Evolutionary conservation across 768 basidiomycete species (phyloP).

Genomic region (Xerocomellus amylosporus): DNA sequence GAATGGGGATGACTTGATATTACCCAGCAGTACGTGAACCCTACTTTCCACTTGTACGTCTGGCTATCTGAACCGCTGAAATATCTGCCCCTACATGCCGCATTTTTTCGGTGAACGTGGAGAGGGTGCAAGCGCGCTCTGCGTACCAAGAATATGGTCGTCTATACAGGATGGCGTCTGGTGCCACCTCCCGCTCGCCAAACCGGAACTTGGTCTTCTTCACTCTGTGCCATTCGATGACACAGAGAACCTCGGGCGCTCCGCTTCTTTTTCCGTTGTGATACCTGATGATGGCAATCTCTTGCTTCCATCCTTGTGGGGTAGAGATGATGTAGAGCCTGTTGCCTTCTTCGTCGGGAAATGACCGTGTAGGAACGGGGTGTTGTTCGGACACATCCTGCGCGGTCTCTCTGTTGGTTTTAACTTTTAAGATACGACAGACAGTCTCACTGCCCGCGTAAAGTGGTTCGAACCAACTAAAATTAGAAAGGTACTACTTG

Average conservation of each 20-base stretch:
- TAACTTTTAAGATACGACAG: neutral
- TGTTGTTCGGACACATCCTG: neutral
- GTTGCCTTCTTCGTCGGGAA: conserved; percentile 16
- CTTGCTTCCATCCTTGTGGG: conserved; percentile 11
- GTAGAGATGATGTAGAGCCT: conserved; percentile 21
- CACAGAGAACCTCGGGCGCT: conserved; percentile 19
- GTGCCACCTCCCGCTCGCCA: conserved; percentile 20
- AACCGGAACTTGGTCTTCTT: conserved; percentile 28
- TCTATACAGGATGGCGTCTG: conserved; percentile 13
- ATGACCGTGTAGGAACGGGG: conserved; percentile 5
- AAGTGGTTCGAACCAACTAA: neutral
- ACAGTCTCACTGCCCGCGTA: conserved; percentile 3
- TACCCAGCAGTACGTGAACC: conserved; percentile 20
- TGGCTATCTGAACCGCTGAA: conserved; percentile 31
- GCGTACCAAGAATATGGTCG: conserved; percentile 13
- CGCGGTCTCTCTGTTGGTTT: neutral
- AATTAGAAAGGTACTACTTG: conserved; percentile 6
- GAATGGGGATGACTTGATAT: conserved; percentile 6
- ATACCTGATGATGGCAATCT: conserved; percentile 12
- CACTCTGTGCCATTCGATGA: conserved; percentile 30
- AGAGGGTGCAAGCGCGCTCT: neutral
- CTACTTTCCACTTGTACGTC: conserved; percentile 34
- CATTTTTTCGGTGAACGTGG: neutral
- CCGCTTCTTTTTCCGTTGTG: neutral
- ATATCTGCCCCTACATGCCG: conserved; percentile 20